Percentiles rank a stretch among this genome's conserved stretches.
Evolutionary conservation across 768 basidiomycete species (phyloP).

Genomic region (Leccinellum albellum): DNA sequence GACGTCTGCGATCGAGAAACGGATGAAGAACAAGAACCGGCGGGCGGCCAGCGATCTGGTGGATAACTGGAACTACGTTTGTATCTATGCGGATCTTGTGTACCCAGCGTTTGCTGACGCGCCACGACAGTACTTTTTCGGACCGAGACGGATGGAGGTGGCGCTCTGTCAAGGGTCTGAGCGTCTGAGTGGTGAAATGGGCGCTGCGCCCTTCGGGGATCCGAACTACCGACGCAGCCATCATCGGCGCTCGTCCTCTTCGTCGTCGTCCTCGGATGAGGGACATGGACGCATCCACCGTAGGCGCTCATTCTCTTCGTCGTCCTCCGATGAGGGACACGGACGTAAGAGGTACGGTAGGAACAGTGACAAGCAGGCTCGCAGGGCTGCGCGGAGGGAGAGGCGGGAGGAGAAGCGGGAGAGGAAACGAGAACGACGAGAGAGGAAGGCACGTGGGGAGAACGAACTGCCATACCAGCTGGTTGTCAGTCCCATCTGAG

Average conservation of each 20-base stretch:
- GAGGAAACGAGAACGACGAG: conserved; percentile 11
- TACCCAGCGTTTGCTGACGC: background rate
- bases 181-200: conserved; percentile 26
- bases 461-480: conserved; percentile 21
- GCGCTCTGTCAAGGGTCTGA: conserved; percentile 33
- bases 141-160: conserved; percentile 42
- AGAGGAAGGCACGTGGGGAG: conserved; percentile 16
- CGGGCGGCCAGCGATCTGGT: conserved; percentile 39
- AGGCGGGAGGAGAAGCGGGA: conserved; percentile 14
- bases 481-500: conserved; percentile 8
- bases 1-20: conserved; percentile 15
- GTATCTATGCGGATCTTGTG: background rate
- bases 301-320: too few species aligned
- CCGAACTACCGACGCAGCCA: conserved; percentile 17
- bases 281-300: background rate
- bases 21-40: conserved; percentile 36
- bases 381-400: conserved; percentile 4
- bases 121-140: conserved; percentile 43
- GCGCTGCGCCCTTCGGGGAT: conserved; percentile 20
- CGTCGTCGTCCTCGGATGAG: background rate
- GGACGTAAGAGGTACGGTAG: background rate
- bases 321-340: background rate
- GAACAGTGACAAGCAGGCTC: background rate
- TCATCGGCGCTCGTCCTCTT: background rate
- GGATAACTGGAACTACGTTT: conserved; percentile 50